Percentiles rank a stretch among this genome's conserved stretches.
Conservation (phyloP, 148 eudicot species). For the Camellia japonica region DNA sequence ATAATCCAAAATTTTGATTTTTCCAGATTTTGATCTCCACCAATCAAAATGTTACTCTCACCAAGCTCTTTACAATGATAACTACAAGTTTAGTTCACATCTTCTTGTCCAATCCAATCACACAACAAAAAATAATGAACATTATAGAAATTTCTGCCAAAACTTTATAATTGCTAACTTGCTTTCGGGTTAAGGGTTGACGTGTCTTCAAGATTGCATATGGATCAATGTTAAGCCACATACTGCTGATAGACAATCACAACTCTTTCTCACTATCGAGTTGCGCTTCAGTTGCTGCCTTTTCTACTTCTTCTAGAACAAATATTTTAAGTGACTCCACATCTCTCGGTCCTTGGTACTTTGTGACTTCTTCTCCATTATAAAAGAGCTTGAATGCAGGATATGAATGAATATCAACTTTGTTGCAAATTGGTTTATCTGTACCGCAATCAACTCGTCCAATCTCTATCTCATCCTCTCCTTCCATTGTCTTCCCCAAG, state of each 20-base stretch:
- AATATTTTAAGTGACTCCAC: slow-evolving; percentile 68
- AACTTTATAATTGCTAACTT: neutral
- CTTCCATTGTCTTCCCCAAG: slow-evolving; percentile 81
- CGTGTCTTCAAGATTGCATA: no score
- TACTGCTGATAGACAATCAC: slow-evolving; percentile 16
- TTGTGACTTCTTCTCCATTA: slow-evolving; percentile 85
- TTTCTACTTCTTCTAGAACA: slow-evolving; percentile 67
- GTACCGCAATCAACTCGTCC: slow-evolving; percentile 83
- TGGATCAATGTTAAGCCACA: neutral
- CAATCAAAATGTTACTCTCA: no score
- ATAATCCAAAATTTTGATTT: no score
- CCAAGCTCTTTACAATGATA: no score
- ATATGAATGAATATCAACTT: slow-evolving; percentile 88
- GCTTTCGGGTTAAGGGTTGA: no score
- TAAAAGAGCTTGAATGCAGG: slow-evolving; percentile 94
- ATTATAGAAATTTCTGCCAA: neutral
- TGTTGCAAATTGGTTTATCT: slow-evolving; percentile 63
- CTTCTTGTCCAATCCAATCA: neutral
- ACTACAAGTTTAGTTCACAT: neutral
- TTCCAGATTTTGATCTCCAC: no score
- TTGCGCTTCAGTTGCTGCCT: slow-evolving; percentile 52
- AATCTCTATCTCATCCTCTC: slow-evolving; percentile 90
- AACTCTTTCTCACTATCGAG: slow-evolving; percentile 45
- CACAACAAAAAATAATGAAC: neutral
- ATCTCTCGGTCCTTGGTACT: slow-evolving; percentile 66